Percentiles rank a stretch among this genome's conserved stretches.
Evolutionary conservation across 2,329 filamentous ascomycete species (phyloP).

Genomic region (Epichloe uncinata): DNA sequence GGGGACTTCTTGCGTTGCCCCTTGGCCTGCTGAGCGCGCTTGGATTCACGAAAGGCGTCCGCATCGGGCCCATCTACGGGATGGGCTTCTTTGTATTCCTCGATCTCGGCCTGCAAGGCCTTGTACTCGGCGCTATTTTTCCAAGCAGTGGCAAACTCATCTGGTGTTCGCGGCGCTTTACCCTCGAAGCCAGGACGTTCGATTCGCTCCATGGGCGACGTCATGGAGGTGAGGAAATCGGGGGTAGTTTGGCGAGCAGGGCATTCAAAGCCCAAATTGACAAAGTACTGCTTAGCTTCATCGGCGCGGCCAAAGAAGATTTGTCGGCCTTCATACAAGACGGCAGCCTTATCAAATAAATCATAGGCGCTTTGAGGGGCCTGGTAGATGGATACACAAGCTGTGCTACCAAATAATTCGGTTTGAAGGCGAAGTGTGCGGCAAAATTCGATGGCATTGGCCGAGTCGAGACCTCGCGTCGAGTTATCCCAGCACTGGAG

Average conservation of each 20-base stretch:
- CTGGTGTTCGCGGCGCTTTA: constrained; percentile 43
- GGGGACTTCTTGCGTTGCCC: constrained; percentile 52
- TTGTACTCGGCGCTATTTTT: constrained; percentile 38
- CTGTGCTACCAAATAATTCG: constrained; percentile 52
- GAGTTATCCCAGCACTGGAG: constrained; percentile 59
- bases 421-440: constrained; percentile 55
- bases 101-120: constrained; percentile 40
- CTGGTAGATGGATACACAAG: constrained; percentile 63
- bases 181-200: constrained; percentile 42
- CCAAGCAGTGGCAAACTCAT: constrained; percentile 48
- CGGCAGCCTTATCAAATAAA: constrained; percentile 44
- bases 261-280: constrained; percentile 53
- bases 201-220: constrained; percentile 41
- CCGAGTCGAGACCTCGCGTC: constrained; percentile 59
- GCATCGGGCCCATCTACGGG: constrained; percentile 43
- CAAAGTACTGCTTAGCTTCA: constrained; percentile 50
- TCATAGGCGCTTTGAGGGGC: constrained; percentile 53
- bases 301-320: constrained; percentile 50
- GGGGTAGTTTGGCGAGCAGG: constrained; percentile 52
- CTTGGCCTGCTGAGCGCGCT: constrained; percentile 41
- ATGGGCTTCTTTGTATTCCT: constrained; percentile 38
- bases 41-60: constrained; percentile 39
- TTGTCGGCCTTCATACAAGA: constrained; percentile 47
- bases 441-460: constrained; percentile 64
- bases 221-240: constrained; percentile 62